phyloP scores from a whole-genome alignment of 768 basidiomycete genomes.

The Pilatotrama ljubarskyi region DNA sequence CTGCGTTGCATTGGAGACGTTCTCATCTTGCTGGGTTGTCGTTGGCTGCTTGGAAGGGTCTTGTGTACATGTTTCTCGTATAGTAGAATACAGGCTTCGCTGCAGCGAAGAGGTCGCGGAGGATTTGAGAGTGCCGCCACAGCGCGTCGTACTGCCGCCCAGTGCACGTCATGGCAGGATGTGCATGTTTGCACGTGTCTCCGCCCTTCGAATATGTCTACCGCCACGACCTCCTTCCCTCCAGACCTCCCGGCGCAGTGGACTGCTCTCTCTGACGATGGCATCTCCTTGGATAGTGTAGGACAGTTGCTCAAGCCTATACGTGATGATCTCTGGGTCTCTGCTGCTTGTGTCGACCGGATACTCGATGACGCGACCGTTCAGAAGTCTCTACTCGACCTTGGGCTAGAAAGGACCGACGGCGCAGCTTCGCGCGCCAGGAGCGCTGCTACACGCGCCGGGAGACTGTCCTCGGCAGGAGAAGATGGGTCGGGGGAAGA shows the following conservation, averaged over 20 bases:
- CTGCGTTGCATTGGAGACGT: constrained; percentile 9
- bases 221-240: constrained; percentile 33
- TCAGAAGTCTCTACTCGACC: constrained; percentile 58
- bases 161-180: constrained; percentile 8
- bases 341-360: constrained; percentile 71
- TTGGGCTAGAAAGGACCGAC: constrained; percentile 63
- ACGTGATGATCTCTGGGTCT: constrained; percentile 74
- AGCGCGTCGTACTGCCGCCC: constrained; percentile 12
- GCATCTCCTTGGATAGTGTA: constrained; percentile 55
- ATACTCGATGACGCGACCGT: constrained; percentile 55
- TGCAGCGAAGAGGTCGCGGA: not conserved
- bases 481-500: constrained; percentile 17
- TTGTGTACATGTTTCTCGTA: not conserved
- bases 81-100: not conserved
- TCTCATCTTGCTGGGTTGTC: constrained; percentile 9
- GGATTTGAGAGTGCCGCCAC: not conserved
- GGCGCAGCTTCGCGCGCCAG: constrained; percentile 42
- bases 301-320: constrained; percentile 49
- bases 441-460: constrained; percentile 38
- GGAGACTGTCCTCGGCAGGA: constrained; percentile 22
- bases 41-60: constrained; percentile 1
- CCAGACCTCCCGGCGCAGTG: constrained; percentile 43
- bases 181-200: constrained; percentile 24
- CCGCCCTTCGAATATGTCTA: constrained; percentile 23
- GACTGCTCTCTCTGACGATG: constrained; percentile 54